A percentile compares a stretch with the other conserved stretches of the same genome.
Evolutionary conservation across 2,329 filamentous ascomycete genomes (phyloP).

Genomic region (Epichloe gansuensis): DNA sequence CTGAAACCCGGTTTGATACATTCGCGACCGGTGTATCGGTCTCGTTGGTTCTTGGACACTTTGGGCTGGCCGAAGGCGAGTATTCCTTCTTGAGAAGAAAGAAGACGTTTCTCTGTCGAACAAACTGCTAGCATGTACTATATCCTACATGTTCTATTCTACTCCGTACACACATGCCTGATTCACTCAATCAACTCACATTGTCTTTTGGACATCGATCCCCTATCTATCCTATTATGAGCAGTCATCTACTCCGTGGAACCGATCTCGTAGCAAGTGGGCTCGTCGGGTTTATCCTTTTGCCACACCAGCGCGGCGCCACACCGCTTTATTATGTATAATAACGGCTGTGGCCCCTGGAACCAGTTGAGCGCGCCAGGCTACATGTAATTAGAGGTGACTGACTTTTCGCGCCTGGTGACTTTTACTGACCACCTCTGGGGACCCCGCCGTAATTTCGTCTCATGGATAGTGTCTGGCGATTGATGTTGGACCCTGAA

Average conservation of each 20-base stretch:
- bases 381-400: no score
- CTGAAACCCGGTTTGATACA: neutral
- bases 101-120: no score
- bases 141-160: no score
- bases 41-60: neutral
- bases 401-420: neutral
- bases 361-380: neutral
- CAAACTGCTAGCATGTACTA: neutral
- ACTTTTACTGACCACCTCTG: neutral
- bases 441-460: neutral
- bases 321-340: neutral
- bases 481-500: neutral
- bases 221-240: no score
- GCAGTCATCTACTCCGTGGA: no score
- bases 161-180: no score
- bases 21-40: neutral
- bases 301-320: neutral
- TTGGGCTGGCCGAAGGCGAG: neutral
- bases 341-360: neutral
- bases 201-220: no score
- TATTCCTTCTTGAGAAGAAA: neutral
- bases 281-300: no score
- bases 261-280: no score
- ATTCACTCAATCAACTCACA: no score
- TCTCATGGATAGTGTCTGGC: neutral